Base-by-base conservation (phyloP, 768 basidiomycete species). In the Termitomyces sp. region DNA sequence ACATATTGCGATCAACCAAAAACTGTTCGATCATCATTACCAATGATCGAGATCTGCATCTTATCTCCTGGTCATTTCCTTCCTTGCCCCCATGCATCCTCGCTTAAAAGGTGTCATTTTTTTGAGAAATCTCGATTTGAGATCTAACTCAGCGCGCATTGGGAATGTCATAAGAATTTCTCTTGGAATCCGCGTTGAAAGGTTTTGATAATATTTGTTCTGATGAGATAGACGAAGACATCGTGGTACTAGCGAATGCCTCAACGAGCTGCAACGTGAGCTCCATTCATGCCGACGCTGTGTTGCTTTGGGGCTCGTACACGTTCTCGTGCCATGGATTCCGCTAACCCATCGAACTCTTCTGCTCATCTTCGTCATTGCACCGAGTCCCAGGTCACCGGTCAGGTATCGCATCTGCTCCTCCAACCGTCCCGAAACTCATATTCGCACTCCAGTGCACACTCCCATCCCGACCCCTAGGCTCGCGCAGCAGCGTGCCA, bases 201-300 rank as follows among this genome's bases (percentile, higher is more conserved):
- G n/a, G n/a, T n/a, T n/a, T n/a, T n/a, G n/a, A n/a, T n/a, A n/a
- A n/a, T n/a, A n/a, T n/a, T n/a, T n/a, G n/a, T n/a, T n/a, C n/a
- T n/a, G n/a, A n/a, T n/a, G 44, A 18, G 6, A 53, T 6, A 1
- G 36, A 32, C 7, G 23, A 23, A 62, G 57, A 64, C 60, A 40
- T 65, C 1, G 36, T 69, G n/a, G 51, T 51, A 57, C 8, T 52
- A 33, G 14, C 32, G 9, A 56, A 26, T 10, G 55, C 23, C 62
- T 56, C 63, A 2, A 14, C 46, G 26, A 85, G 79, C 65, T 89
- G 84, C 12, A 79, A 63, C 0, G 86, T 87, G 20, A 93, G 75
- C 59, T 96, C 93, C 64, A 95, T 73, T 73, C 97, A 95, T 9
- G 92, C 84, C 2, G 82, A 71, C 3, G 80, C 75, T 1, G 87